These are phyloP conservation scores for Primulina tabacum DNA, from an alignment of 257 asterid genomes.

Conservation along the genomic window DNA sequence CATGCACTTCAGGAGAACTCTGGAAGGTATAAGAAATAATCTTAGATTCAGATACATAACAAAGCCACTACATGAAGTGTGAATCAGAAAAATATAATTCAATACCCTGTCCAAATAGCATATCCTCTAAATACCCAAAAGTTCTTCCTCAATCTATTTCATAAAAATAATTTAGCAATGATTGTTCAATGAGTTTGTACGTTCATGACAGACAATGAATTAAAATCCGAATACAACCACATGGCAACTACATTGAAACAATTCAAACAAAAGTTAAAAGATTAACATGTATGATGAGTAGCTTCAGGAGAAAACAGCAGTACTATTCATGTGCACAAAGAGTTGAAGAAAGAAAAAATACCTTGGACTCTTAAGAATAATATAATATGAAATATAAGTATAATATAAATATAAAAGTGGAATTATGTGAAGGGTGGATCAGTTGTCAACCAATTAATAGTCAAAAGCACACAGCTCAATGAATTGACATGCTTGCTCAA, in stretches of 20 bases:
- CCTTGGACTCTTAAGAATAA: not conserved
- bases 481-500: constrained; percentile 1
- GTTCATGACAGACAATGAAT: constrained; percentile 3
- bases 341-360: constrained; percentile 6
- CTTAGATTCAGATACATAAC: constrained; percentile 11
- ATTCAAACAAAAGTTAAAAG: constrained; percentile 5
- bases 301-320: constrained; percentile 1
- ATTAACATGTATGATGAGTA: not conserved
- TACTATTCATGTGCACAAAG: not conserved
- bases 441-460: constrained; percentile 1
- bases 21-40: constrained; percentile 33
- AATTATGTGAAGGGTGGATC: not conserved
- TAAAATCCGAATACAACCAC: constrained; percentile 18
- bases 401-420: constrained; percentile 4
- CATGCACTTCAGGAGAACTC: constrained; percentile 94
- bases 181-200: constrained; percentile 12
- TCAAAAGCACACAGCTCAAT: constrained; percentile 17
- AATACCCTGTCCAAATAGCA: constrained; percentile 22
- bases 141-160: constrained; percentile 23
- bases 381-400: not conserved
- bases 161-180: constrained; percentile 18
- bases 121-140: constrained; percentile 20
- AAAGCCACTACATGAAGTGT: constrained; percentile 17
- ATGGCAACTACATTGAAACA: constrained; percentile 12
- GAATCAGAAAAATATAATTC: constrained; percentile 21